Evolutionary conservation across 2,329 filamentous ascomycete genomes (phyloP).

Genomic region (Macrophomina tecta): DNA sequence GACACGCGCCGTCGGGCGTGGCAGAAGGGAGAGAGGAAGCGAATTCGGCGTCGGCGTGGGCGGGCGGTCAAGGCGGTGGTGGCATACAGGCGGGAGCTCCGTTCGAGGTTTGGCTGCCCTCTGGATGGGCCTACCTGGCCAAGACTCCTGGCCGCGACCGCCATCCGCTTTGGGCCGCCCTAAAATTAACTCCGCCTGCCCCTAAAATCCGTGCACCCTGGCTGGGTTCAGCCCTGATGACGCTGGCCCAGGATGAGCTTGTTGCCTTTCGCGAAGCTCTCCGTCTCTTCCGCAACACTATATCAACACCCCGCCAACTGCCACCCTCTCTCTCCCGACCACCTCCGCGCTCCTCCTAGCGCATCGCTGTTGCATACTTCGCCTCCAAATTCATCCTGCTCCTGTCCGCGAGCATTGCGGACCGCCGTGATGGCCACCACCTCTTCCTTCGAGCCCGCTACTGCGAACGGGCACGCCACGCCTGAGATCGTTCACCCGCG

Average conservation of each 20-base stretch:
- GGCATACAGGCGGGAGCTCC: slow-evolving; percentile 20
- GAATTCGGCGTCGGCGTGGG: neutral
- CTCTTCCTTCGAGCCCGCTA: slow-evolving; percentile 20
- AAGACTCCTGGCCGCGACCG: slow-evolving; percentile 20
- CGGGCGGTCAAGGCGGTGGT: slow-evolving; percentile 8
- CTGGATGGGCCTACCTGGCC: slow-evolving; percentile 6
- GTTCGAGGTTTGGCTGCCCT: neutral
- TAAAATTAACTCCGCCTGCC: slow-evolving; percentile 11
- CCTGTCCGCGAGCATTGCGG: slow-evolving; percentile 11
- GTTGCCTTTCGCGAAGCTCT: slow-evolving; percentile 15
- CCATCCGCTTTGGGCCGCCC: slow-evolving; percentile 18
- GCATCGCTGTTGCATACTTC: neutral
- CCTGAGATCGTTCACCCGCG: slow-evolving; percentile 41
- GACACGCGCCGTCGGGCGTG: slow-evolving; percentile 19
- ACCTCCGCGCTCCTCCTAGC: neutral
- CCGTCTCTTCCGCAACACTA: slow-evolving; percentile 16
- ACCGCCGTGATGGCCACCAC: slow-evolving; percentile 18
- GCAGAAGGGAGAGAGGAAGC: neutral
- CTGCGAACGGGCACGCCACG: slow-evolving; percentile 34
- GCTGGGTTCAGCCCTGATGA: slow-evolving; percentile 11
- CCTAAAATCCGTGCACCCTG: slow-evolving; percentile 2
- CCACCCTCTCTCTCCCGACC: neutral
- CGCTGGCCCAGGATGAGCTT: slow-evolving; percentile 24
- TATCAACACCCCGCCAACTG: neutral
- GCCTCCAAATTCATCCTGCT: neutral